Evolutionary conservation across 2,329 filamentous ascomycete genomes (phyloP), one percentile per base, ranked within the genome.

Genomic region (Sarocladiaceae sp.): DNA sequence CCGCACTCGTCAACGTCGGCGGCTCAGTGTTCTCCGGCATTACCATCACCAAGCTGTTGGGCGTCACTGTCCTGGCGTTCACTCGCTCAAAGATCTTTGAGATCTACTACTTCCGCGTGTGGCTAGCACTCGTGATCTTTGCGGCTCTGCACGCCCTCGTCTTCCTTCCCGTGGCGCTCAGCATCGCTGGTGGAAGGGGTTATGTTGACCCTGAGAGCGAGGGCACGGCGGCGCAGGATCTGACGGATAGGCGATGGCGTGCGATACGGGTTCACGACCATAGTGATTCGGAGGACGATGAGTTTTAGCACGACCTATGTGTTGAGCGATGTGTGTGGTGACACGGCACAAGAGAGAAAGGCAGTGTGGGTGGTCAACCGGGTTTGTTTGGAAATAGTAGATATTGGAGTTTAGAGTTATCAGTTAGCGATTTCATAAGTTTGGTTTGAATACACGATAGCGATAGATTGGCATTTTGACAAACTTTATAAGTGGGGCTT

Each of bases 41-140:
- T 66, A 97, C 93, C 0, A 78, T 99, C 50, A 99, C 94, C 2
- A 99, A 99, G 71, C 79, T 99, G 1, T 75, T 99, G 2, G 94
- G 94, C 3, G 93, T 99, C 1, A 86, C 80, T 42, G 94, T 99
- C 31, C 76, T 99, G 18, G 94, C 94, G 0, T 99, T 97, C 64
- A 99, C 94, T 7, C 78, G 89, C 50, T 96, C 90, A 68, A 99
- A 97, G 81, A 99, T 99, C 64, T 99, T 99, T 62, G 95, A 99
- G 74, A 90, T 99, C 53, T 99, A 99, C 72, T 99, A 99, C 71
- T 99, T 99, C 78, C 82, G 94, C 39, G 88, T 99, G 39, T 99
- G 94, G 94, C 75, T 97, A 17, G 87, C 92, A 6, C 80, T 99
- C 52, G 92, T 99, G 11, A 67, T 95, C 10, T 93, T 96, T 67